These are phyloP conservation scores for Aureobasidium sp. DNA, from an alignment of 2,329 filamentous ascomycete genomes.

Conservation along the genomic window DNA sequence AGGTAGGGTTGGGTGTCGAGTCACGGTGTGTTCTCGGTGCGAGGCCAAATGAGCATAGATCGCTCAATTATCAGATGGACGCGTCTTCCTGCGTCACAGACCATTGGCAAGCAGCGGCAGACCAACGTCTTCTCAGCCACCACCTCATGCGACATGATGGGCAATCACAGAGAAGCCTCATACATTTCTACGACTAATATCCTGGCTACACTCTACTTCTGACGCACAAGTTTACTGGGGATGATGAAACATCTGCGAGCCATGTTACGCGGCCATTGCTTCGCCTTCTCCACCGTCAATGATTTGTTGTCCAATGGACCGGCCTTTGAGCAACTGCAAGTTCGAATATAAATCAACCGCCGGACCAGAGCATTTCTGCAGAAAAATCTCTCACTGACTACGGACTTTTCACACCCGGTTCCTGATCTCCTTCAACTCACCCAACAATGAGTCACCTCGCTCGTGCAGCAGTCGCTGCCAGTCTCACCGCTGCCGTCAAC, in stretches of 20 bases:
- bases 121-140: neutral
- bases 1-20: neutral
- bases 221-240: neutral
- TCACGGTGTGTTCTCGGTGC: neutral
- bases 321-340: neutral
- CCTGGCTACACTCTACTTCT: neutral
- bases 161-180: neutral
- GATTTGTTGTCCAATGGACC: neutral
- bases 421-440: neutral
- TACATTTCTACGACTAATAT: neutral
- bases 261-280: neutral
- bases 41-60: neutral
- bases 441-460: neutral
- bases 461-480: constrained; percentile 3
- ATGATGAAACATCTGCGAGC: neutral
- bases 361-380: neutral
- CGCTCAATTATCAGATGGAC: neutral
- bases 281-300: neutral
- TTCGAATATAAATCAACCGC: neutral
- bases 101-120: neutral
- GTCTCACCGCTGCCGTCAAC: neutral
- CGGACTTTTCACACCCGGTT: neutral
- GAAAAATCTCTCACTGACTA: neutral
- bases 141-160: neutral
- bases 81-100: neutral